These are phyloP conservation scores for Arthrobotrys conoides DNA, from an alignment of 2,329 filamentous ascomycete species.

Conservation along the genomic window DNA sequence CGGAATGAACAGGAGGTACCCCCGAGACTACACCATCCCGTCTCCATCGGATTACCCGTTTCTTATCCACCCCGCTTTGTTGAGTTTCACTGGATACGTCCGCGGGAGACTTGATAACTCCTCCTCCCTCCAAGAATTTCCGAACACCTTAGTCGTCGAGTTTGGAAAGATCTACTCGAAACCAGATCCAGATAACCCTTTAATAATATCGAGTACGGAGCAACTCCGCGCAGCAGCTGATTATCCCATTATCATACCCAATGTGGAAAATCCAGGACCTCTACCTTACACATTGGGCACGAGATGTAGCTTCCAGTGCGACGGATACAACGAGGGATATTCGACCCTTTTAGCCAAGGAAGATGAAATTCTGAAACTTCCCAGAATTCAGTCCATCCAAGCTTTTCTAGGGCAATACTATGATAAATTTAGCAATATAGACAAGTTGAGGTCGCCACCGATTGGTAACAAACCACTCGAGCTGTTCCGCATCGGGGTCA, in stretches of 20 bases:
- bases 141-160: background rate
- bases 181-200: slow-evolving; percentile 21
- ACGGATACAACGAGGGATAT: background rate
- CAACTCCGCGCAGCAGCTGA: slow-evolving; percentile 1
- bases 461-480: background rate
- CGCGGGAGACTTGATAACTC: slow-evolving; percentile 10
- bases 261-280: slow-evolving; percentile 1
- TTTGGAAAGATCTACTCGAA: slow-evolving; percentile 8
- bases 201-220: slow-evolving; percentile 5
- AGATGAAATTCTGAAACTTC: background rate
- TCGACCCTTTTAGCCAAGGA: background rate
- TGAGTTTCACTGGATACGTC: slow-evolving; percentile 18
- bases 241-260: slow-evolving; percentile 27
- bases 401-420: background rate
- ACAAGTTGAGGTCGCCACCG: background rate
- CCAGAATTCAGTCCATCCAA: background rate
- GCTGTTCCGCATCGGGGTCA: background rate
- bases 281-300: background rate
- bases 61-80: slow-evolving; percentile 17
- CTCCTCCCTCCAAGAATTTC: too few species aligned
- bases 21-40: background rate
- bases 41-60: slow-evolving; percentile 10
- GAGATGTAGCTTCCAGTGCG: background rate
- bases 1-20: too few species aligned
- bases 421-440: background rate